Evolutionary conservation across 371 early-diverging fungal species (phyloP).

Genomic region (Mortierella sp.): DNA sequence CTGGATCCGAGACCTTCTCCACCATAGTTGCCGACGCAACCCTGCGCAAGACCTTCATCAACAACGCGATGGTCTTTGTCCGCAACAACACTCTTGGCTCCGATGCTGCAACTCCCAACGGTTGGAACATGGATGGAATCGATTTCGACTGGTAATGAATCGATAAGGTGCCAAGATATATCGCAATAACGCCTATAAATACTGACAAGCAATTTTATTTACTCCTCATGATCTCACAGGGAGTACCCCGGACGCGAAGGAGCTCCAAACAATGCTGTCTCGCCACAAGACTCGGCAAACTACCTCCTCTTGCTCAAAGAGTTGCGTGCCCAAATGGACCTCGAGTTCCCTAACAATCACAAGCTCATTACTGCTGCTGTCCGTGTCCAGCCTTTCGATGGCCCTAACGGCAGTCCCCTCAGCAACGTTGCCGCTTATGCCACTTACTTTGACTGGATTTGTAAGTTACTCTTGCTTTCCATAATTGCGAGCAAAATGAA

Average conservation of each 20-base stretch:
- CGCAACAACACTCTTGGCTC: slow-evolving; percentile 45
- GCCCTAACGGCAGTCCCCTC: slow-evolving; percentile 63
- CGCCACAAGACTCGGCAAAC: slow-evolving; percentile 64
- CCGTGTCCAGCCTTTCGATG: slow-evolving; percentile 71
- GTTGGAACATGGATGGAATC: slow-evolving; percentile 60
- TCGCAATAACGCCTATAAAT: not conserved
- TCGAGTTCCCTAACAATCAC: slow-evolving; percentile 63
- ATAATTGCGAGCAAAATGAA: not conserved
- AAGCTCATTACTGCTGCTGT: slow-evolving; percentile 73
- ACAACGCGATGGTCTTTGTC: slow-evolving; percentile 55
- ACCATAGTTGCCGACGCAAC: slow-evolving; percentile 61
- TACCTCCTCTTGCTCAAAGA: slow-evolving; percentile 69
- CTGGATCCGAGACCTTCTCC: slow-evolving; percentile 75
- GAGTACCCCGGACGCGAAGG: slow-evolving; percentile 79
- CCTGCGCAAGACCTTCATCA: slow-evolving; percentile 65
- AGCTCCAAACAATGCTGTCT: slow-evolving; percentile 71
- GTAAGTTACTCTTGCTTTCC: slow-evolving; percentile 41
- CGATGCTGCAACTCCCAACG: slow-evolving; percentile 26
- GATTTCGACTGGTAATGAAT: slow-evolving; percentile 34
- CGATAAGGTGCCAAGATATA: not conserved
- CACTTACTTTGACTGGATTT: slow-evolving; percentile 74
- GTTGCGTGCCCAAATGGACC: slow-evolving; percentile 71
- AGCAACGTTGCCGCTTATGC: slow-evolving; percentile 69
- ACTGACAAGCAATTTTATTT: not conserved
- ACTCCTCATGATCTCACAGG: slow-evolving; percentile 57